Conservation (phyloP, 768 basidiomycete species). For the Hydnomerulius pinastri region DNA sequence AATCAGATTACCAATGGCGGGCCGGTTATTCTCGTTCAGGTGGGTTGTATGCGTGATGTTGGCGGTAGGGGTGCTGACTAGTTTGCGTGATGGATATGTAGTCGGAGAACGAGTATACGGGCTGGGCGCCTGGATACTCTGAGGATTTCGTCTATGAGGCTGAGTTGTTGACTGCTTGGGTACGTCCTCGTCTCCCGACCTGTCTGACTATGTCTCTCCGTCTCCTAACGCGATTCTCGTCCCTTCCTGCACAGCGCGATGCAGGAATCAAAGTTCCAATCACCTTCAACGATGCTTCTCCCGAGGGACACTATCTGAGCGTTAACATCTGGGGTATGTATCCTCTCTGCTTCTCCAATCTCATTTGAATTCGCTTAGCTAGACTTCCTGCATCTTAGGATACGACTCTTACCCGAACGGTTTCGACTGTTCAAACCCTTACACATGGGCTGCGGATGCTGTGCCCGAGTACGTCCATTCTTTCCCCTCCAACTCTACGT, state of each 20-base stretch:
- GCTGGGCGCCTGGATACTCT: slow-evolving; percentile 34
- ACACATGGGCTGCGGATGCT: slow-evolving; percentile 44
- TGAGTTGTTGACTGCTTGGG: slow-evolving; percentile 35
- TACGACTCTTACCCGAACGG: slow-evolving; percentile 46
- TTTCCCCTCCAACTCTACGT: background rate
- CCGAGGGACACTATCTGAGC: slow-evolving; percentile 45
- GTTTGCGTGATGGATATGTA: slow-evolving; percentile 20
- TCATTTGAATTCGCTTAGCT: background rate
- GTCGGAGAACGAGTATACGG: slow-evolving; percentile 59
- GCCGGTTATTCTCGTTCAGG: slow-evolving; percentile 45
- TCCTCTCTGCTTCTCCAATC: background rate
- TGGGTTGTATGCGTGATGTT: slow-evolving; percentile 26
- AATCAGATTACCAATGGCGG: slow-evolving; percentile 64
- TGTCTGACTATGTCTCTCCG: too few species aligned
- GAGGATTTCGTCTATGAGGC: slow-evolving; percentile 47
- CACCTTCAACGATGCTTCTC: slow-evolving; percentile 49
- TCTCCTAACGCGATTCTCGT: slow-evolving; percentile 2
- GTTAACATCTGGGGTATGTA: slow-evolving; percentile 50
- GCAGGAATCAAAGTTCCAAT: slow-evolving; percentile 49
- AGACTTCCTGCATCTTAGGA: slow-evolving; percentile 4
- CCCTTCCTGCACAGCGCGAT: slow-evolving; percentile 32
- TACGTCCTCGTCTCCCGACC: slow-evolving; percentile 5
- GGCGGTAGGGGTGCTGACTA: too few species aligned
- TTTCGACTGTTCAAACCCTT: slow-evolving; percentile 53
- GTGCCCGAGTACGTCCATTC: slow-evolving; percentile 37